Evolutionary conservation across 768 basidiomycete genomes (phyloP).

Genomic region (Auriculariales sp.): DNA sequence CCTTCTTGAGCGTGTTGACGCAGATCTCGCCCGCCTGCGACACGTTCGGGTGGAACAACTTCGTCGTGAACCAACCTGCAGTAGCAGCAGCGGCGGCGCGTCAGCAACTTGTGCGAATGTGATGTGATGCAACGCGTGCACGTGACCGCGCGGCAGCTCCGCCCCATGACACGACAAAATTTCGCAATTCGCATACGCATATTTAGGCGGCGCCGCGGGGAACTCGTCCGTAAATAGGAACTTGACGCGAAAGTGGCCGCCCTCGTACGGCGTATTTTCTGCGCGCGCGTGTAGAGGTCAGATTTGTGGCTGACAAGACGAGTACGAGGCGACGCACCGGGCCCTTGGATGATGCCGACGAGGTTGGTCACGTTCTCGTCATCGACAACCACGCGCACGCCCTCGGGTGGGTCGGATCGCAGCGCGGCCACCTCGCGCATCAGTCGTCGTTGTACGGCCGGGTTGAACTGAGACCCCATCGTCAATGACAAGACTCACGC

Average conservation of each 20-base stretch:
- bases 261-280: slow-evolving; percentile 57
- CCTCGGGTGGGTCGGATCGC: slow-evolving; percentile 73
- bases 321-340: slow-evolving; percentile 42
- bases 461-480: too few species aligned
- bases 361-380: slow-evolving; percentile 86
- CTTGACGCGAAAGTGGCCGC: slow-evolving; percentile 57
- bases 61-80: slow-evolving; percentile 78
- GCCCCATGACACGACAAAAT: too few species aligned
- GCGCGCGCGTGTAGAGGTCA: background rate
- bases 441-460: slow-evolving; percentile 39
- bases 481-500: too few species aligned
- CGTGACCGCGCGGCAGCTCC: too few species aligned
- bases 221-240: slow-evolving; percentile 92
- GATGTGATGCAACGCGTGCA: too few species aligned
- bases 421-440: slow-evolving; percentile 78
- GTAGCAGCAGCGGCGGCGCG: background rate
- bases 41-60: slow-evolving; percentile 97
- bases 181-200: slow-evolving; percentile 28
- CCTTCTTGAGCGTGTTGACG: slow-evolving; percentile 94
- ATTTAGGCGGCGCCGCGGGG: slow-evolving; percentile 87
- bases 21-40: slow-evolving; percentile 85
- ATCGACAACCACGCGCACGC: slow-evolving; percentile 73
- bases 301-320: background rate
- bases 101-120: background rate
- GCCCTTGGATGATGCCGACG: slow-evolving; percentile 78